Evolutionary conservation across 2,329 filamentous ascomycete genomes (phyloP).

Genomic region (Gaeumannomyces sp.): DNA sequence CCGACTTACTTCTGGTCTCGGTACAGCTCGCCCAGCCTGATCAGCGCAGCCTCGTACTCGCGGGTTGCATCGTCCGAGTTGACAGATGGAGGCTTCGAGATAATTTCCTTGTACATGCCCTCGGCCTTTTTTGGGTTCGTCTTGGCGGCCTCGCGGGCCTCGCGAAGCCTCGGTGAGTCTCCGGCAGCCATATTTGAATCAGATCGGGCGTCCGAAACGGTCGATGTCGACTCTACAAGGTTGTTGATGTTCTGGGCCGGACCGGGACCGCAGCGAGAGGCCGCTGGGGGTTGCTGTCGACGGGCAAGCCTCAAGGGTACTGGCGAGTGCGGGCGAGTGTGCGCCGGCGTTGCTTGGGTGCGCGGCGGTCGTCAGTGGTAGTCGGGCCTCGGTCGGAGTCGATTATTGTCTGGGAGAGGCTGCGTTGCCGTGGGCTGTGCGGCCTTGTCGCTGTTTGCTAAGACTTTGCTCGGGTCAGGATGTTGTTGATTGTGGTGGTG

Average conservation of each 20-base stretch:
- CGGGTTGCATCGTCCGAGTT: constrained; percentile 78
- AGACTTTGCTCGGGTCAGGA: too few relatives aligned
- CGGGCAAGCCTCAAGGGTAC: too few relatives aligned
- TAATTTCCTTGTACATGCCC: constrained; percentile 80
- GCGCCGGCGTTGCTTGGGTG: not conserved
- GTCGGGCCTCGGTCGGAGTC: not conserved
- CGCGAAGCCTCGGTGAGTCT: constrained; percentile 65
- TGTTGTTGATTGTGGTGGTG: too few relatives aligned
- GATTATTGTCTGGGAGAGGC: not conserved
- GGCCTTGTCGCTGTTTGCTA: not conserved
- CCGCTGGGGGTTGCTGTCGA: not conserved
- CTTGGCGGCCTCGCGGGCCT: constrained; percentile 80
- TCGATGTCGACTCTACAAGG: not conserved
- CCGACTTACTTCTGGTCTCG: constrained; percentile 69
- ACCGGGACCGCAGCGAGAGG: too few relatives aligned
- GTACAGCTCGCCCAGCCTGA: constrained; percentile 88
- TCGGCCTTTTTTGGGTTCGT: constrained; percentile 79
- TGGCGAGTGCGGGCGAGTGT: too few relatives aligned
- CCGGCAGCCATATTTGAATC: constrained; percentile 43
- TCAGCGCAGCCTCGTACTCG: constrained; percentile 85
- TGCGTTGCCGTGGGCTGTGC: not conserved
- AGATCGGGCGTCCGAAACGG: not conserved
- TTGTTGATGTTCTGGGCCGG: not conserved
- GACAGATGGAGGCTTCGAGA: constrained; percentile 75
- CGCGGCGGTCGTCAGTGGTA: not conserved